Evolutionary conservation across 176 grass and related monocot genomes (phyloP), one percentile per base, ranked within the genome.

Genomic region (Lolium rigidum): DNA sequence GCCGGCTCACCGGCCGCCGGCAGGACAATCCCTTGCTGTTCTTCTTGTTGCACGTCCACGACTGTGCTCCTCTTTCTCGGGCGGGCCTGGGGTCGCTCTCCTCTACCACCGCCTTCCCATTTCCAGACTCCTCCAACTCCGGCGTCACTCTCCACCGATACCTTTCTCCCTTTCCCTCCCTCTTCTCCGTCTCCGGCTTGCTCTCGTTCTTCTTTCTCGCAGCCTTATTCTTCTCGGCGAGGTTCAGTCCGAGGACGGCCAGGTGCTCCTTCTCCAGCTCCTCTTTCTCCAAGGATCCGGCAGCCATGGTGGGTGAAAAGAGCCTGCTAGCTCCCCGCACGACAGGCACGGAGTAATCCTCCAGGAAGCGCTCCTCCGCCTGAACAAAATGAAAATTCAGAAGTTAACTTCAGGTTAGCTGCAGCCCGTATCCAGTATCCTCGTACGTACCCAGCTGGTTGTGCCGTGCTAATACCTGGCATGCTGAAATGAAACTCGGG

Each of bases 31-130:
- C 28, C 64, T 59, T 89, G 2, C 86, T 83, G 18, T 88, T 74
- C 8, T 78, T 93, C 74, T 88, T 88, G 83, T 90, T 88, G 79
- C 88, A 90, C 39, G 9, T 83, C 63, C 74, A 81, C 24, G 35
- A 7, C n/a, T 12, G 10, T 1, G 20, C 58, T 69, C 82, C 50
- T 7, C 63, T 25, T 15, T 0, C 26, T 2, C 1, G 28, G 8
- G 51, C 35, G n/a, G n/a, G n/a, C n/a, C n/a, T n/a, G 4, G 2
- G 18, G 10, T 48, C 8, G 0, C 2, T 62, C 22, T 72, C 81
- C 44, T 83, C 80, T 85, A 75, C 24, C 58, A 62, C 82, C 6
- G n/a, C 21, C 21, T 79, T 88, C 38, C 66, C 73, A 86, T 73
- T 59, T 47, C 61, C 84, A 31, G 26, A 6, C 0, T 78, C 16